Conservation (phyloP, 2,329 filamentous ascomycete species). For the Alternaria panax region DNA sequence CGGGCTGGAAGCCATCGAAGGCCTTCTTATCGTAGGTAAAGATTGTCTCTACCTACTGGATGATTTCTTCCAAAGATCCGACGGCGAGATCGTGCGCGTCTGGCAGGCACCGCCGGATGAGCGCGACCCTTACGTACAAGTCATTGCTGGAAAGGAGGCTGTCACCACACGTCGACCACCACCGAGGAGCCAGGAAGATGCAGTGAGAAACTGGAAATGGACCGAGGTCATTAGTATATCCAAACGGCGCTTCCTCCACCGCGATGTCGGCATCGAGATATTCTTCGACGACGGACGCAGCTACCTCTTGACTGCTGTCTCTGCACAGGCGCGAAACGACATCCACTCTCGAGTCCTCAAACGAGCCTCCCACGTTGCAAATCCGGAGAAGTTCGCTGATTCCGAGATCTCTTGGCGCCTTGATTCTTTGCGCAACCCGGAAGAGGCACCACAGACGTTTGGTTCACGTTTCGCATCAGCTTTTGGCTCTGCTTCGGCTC, state of each 20-base stretch:
- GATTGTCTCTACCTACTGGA: constrained; percentile 93
- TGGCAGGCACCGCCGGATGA: constrained; percentile 93
- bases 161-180: constrained; percentile 55
- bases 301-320: constrained; percentile 87
- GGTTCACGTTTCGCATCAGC: constrained; percentile 91
- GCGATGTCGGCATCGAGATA: constrained; percentile 94
- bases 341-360: constrained; percentile 77
- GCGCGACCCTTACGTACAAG: constrained; percentile 91
- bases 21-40: constrained; percentile 90
- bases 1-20: constrained; percentile 91
- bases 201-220: constrained; percentile 93
- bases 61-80: constrained; percentile 92
- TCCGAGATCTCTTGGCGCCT: constrained; percentile 92
- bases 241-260: constrained; percentile 92
- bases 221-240: constrained; percentile 93
- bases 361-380: constrained; percentile 81
- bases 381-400: constrained; percentile 72
- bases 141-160: constrained; percentile 82
- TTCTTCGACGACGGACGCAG: constrained; percentile 98
- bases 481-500: constrained; percentile 82
- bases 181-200: constrained; percentile 60
- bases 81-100: constrained; percentile 96
- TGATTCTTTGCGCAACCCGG: constrained; percentile 77
- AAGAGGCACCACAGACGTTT: constrained; percentile 70
- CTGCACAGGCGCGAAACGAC: constrained; percentile 76